phyloP scores from a whole-genome alignment of 106 monocot genomes.

The Dendrobium huoshanense region DNA sequence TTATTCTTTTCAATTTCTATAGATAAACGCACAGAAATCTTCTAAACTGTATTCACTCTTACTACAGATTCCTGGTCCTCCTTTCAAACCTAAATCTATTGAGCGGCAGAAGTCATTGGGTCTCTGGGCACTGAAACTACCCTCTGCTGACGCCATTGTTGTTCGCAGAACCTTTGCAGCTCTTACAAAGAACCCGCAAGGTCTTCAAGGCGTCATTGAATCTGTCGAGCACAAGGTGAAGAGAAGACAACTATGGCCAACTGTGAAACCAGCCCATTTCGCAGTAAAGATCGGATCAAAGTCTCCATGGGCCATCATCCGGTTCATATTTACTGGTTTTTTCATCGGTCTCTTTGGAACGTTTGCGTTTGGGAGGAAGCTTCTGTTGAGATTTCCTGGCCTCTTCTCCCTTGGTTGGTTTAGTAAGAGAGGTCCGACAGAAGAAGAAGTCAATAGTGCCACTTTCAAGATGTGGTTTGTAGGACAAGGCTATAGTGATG shows the following conservation, averaged over 20 bases:
- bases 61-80: conserved; percentile 67
- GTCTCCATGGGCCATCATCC: conserved; percentile 39
- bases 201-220: conserved; percentile 65
- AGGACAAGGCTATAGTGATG: conserved; percentile 66
- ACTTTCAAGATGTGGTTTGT: conserved; percentile 98
- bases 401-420: conserved; percentile 72
- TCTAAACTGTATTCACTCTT: not conserved
- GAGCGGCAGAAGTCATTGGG: conserved; percentile 70
- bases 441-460: conserved; percentile 76
- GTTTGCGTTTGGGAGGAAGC: conserved; percentile 52
- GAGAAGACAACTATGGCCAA: conserved; percentile 61
- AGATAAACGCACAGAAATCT: not conserved
- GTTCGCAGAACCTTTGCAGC: conserved; percentile 74
- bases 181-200: conserved; percentile 63
- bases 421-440: conserved; percentile 81
- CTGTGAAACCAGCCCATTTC: conserved; percentile 83
- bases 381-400: conserved; percentile 72
- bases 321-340: conserved; percentile 46
- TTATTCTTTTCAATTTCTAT: no score
- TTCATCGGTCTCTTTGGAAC: conserved; percentile 65
- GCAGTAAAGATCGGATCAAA: conserved; percentile 73
- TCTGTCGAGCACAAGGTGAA: conserved; percentile 28
- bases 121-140: conserved; percentile 78
- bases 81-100: conserved; percentile 52
- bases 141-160: conserved; percentile 83